These are phyloP conservation scores for Grosmannia clavigera DNA, from an alignment of 2,329 filamentous ascomycete species.

Conservation along the genomic window DNA sequence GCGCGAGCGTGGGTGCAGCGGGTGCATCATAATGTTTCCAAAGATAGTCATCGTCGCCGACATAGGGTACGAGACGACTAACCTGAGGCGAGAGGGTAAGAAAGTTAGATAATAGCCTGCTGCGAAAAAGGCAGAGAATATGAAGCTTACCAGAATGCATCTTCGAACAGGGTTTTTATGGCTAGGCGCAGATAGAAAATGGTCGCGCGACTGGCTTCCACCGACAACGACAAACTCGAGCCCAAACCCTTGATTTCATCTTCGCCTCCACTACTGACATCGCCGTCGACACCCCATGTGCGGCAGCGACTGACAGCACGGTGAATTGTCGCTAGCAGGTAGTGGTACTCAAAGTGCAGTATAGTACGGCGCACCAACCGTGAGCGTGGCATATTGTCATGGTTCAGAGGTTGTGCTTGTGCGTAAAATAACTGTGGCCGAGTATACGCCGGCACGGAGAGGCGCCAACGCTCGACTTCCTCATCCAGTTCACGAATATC, in stretches of 20 bases:
- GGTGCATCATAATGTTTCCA: constrained; percentile 38
- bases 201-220: constrained; percentile 44
- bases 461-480: constrained; percentile 41
- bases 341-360: constrained; percentile 37
- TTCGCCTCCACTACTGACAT: not conserved
- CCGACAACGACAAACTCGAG: constrained; percentile 38
- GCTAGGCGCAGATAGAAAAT: constrained; percentile 33
- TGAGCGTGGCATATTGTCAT: not conserved
- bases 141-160: constrained; percentile 34
- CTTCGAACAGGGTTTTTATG: constrained; percentile 27
- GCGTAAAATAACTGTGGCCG: constrained; percentile 28
- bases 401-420: constrained; percentile 12
- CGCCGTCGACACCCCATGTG: constrained; percentile 20
- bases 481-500: constrained; percentile 45
- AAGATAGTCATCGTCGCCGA: constrained; percentile 41
- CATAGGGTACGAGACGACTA: constrained; percentile 44
- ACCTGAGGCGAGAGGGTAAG: constrained; percentile 22
- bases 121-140: not conserved
- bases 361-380: constrained; percentile 13
- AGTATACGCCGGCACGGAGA: constrained; percentile 30
- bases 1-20: constrained; percentile 27
- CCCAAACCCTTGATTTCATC: constrained; percentile 18
- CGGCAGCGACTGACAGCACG: constrained; percentile 39
- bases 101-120: not conserved
- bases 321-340: constrained; percentile 42